Evolutionary conservation across 495 filamentous ascomycete genomes (phyloP).

Genomic region (Penicillium crystallinum): DNA sequence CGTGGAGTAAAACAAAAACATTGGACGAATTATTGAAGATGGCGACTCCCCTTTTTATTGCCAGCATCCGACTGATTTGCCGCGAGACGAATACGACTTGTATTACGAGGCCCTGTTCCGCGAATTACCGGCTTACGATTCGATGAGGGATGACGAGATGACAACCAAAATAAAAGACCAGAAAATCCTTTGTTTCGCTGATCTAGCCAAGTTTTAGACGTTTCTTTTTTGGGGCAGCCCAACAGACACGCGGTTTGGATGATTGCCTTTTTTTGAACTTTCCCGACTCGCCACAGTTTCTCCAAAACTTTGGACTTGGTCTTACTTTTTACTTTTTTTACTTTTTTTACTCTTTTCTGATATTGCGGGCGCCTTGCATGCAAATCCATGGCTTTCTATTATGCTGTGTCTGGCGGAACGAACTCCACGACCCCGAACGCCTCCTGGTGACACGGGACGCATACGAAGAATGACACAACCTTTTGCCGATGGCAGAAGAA

Average conservation of each 20-base stretch:
- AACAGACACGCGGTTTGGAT: conserved; percentile 36
- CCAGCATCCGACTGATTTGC: conserved; percentile 42
- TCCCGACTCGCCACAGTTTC: conserved; percentile 8
- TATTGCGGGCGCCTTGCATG: conserved; percentile 39
- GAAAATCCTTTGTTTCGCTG: conserved; percentile 41
- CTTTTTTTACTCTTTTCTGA: conserved; percentile 19
- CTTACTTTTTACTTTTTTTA: conserved; percentile 27
- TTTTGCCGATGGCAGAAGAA: conserved; percentile 32
- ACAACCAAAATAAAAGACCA: conserved; percentile 40
- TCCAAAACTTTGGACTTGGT: conserved; percentile 9
- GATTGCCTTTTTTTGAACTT: conserved; percentile 19
- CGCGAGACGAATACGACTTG: conserved; percentile 45
- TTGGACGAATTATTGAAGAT: conserved; percentile 26
- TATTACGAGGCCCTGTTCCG: conserved; percentile 45
- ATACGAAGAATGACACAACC: conserved; percentile 35
- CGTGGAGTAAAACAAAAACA: conserved; percentile 42
- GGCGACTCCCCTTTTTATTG: conserved; percentile 25
- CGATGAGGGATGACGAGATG: conserved; percentile 55
- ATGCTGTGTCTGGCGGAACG: conserved; percentile 20
- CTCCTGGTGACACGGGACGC: conserved; percentile 28
- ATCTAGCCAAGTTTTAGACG: conserved; percentile 48
- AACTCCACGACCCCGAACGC: conserved; percentile 19
- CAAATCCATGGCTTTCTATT: conserved; percentile 31
- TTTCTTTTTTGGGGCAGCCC: conserved; percentile 45
- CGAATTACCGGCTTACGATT: conserved; percentile 48